Conservation (phyloP, 1,284 basidiomycete species). For the Lignosus rhinocerotis region DNA sequence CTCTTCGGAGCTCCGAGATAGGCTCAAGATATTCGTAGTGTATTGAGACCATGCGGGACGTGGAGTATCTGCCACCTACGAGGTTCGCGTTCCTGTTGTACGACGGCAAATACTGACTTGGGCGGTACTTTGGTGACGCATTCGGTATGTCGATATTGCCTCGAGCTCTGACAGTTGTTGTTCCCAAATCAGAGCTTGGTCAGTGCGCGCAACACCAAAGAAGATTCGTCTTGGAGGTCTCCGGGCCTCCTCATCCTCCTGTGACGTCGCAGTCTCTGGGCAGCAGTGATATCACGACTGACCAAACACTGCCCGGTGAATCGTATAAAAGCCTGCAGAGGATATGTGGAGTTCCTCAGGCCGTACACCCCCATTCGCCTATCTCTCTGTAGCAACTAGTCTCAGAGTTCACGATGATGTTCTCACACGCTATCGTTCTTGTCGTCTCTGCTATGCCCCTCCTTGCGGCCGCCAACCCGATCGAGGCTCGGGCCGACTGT, state of each 20-base stretch:
- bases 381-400: slow-evolving; percentile 1
- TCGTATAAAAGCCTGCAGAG: slow-evolving; percentile 6
- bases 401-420: slow-evolving; percentile 6
- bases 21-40: not conserved
- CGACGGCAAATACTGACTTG: not conserved
- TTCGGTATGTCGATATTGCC: not conserved
- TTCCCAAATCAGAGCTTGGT: not conserved
- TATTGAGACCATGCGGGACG: not conserved
- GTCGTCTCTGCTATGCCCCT: slow-evolving; percentile 13
- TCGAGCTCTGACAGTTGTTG: not conserved
- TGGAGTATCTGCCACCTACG: not conserved
- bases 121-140: not conserved
- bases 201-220: not conserved
- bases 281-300: not conserved
- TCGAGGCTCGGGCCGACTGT: slow-evolving; percentile 19
- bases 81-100: not conserved
- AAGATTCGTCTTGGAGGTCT: not conserved
- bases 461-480: slow-evolving; percentile 24
- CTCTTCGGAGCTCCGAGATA: not conserved
- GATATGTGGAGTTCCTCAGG: not conserved
- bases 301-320: too few species aligned
- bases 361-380: slow-evolving; percentile 8
- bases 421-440: slow-evolving; percentile 10
- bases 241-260: not conserved
- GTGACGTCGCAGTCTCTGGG: not conserved